Evolutionary conservation across 352 stramenopile genomes (phyloP).

Genomic region (Thraustochytrium striatum): DNA sequence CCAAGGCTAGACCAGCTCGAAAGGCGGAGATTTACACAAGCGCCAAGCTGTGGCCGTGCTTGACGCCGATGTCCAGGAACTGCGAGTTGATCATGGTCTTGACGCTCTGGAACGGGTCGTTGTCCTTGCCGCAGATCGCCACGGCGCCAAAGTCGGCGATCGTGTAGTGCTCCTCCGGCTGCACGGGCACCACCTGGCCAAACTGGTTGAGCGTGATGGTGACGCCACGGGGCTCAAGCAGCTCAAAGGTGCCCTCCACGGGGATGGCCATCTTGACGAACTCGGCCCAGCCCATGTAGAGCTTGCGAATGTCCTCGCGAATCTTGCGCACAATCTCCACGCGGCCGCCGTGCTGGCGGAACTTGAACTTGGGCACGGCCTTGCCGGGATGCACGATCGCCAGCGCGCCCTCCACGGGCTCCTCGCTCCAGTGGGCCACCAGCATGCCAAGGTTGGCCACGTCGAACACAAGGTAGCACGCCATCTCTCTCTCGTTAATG

Average conservation of each 20-base stretch:
- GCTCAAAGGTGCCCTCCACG: constrained; percentile 13
- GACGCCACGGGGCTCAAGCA: background rate
- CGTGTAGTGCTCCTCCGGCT: background rate
- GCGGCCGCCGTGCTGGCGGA: constrained; percentile 16
- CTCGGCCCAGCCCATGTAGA: constrained; percentile 25
- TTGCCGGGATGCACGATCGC: constrained; percentile 8
- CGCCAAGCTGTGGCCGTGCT: background rate
- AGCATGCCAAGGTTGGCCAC: constrained; percentile 36
- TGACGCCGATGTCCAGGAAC: constrained; percentile 20
- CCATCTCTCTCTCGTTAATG: no score
- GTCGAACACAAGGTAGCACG: constrained; percentile 43
- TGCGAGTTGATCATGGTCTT: constrained; percentile 30
- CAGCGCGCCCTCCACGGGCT: constrained; percentile 37
- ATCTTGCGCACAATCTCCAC: constrained; percentile 38
- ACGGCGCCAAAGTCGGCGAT: constrained; percentile 12
- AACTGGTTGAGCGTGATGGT: constrained; percentile 1
- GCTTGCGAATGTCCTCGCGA: constrained; percentile 22
- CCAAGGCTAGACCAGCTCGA: no score
- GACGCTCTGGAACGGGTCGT: constrained; percentile 19
- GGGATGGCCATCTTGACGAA: constrained; percentile 9
- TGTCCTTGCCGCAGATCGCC: background rate
- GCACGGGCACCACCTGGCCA: background rate
- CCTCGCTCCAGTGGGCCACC: constrained; percentile 13
- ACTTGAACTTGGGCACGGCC: constrained; percentile 44
- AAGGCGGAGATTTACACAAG: background rate